Evolutionary conservation across 2,329 filamentous ascomycete genomes (phyloP).

Genomic region (Neopestalotiopsis sp.): DNA sequence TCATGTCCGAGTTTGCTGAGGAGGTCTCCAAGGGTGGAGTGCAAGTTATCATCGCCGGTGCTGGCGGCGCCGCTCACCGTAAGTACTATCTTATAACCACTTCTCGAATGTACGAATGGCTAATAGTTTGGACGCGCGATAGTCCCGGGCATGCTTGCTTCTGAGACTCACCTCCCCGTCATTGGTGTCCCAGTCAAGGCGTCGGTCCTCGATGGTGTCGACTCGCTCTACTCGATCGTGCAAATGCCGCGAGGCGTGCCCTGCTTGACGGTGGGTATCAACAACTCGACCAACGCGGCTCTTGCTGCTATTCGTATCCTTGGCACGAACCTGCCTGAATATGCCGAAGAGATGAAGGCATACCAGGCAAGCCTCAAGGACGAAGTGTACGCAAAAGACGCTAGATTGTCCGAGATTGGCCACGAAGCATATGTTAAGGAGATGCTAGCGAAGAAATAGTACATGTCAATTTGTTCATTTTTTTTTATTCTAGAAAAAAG

Average conservation of each 20-base stretch:
- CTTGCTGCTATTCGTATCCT: constrained; percentile 74
- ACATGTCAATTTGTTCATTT: constrained; percentile 25
- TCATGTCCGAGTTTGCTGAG: constrained; percentile 72
- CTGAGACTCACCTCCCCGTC: constrained; percentile 74
- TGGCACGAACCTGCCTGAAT: constrained; percentile 59
- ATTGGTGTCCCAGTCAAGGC: constrained; percentile 81
- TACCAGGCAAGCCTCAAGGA: constrained; percentile 69
- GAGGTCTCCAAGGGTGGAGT: constrained; percentile 69
- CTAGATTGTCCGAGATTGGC: constrained; percentile 59
- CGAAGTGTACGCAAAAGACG: constrained; percentile 69
- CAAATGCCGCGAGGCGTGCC: constrained; percentile 80
- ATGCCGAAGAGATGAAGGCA: constrained; percentile 61
- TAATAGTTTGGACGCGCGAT: background rate
- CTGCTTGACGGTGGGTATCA: constrained; percentile 78
- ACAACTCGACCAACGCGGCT: constrained; percentile 80
- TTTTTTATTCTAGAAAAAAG: background rate
- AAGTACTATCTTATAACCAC: background rate
- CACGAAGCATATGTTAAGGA: constrained; percentile 59
- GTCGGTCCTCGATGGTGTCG: constrained; percentile 73
- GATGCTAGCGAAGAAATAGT: constrained; percentile 29
- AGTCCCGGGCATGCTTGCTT: constrained; percentile 76
- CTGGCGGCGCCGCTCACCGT: constrained; percentile 72
- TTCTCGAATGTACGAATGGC: background rate
- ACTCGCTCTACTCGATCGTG: constrained; percentile 75
- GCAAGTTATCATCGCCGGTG: constrained; percentile 77